Evolutionary conservation across 1,284 basidiomycete species (phyloP), one percentile per base, ranked within the genome.

Genomic region (Inonotus hispidus): DNA sequence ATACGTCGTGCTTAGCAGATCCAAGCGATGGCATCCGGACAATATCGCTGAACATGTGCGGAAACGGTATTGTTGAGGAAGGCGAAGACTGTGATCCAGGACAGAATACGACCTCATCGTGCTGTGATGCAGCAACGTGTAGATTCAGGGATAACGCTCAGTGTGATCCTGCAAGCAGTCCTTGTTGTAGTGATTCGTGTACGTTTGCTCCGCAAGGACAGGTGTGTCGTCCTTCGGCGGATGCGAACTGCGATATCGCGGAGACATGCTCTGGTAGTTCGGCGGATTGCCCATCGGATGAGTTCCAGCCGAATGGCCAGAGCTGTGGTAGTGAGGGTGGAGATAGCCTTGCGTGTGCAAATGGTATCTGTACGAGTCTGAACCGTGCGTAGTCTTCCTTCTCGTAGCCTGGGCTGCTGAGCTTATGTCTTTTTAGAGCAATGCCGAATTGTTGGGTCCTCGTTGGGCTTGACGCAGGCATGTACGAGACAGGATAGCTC

Each of bases 51-150:
- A 78, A 87, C 66, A 87, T 88, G 84, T 91, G 89, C 69, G 89
- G 89, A 13, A 91, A 92, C 70, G 89, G 89, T 56, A 90, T 92
- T 63, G 84, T 91, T 61, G 83, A 89, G 70, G 70, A 67, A 0
- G 85, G 90, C 49, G 93, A 95, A 75, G 90, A 95, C 60, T 96
- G 94, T 72, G 93, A 96, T 72, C 93, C 93, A 0, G 93, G 93
- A 39, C 71, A 74, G 16, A 82, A 81, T 61, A 69, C 76, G 29
- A 76, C 76, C 53, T 88, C 87, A 13, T 73, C 82, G 2, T 95
- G 93, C 75, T 97, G 92, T 75, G 83, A 95, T 73, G 70, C 84
- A 1, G 64, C 73, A 27, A 93, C 91, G 3, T 97, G 94, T 79
- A 89, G 87, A 73, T 90, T 95, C 75, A 81, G 71, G 41, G 67